These are phyloP conservation scores for Esteya vermicola DNA, from an alignment of 2,329 filamentous ascomycete genomes.

Conservation along the genomic window DNA sequence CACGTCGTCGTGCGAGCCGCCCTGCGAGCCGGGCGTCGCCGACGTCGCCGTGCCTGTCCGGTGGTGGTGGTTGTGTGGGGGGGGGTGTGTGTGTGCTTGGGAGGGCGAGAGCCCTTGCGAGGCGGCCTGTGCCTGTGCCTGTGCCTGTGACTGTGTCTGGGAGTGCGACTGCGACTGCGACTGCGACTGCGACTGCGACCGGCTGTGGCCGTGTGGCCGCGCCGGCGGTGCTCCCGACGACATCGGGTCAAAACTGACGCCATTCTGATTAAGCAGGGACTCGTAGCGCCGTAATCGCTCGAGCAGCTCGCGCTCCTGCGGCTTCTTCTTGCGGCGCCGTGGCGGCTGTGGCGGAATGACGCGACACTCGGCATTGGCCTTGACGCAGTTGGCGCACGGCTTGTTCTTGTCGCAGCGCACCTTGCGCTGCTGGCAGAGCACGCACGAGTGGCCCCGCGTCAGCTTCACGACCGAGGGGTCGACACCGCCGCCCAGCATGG, in stretches of 20 bases:
- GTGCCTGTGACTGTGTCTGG: too few relatives aligned
- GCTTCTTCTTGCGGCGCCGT: conserved; percentile 44
- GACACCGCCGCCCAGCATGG: too few relatives aligned
- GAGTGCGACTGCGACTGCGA: too few relatives aligned
- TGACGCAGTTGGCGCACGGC: conserved; percentile 57
- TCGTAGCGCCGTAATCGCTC: conserved; percentile 59
- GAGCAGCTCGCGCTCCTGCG: conserved; percentile 56
- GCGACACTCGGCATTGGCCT: conserved; percentile 45
- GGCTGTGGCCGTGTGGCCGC: too few relatives aligned
- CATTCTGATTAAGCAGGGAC: conserved; percentile 46
- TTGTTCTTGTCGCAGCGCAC: conserved; percentile 60
- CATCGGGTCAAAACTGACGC: conserved; percentile 55
- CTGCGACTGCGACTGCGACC: too few relatives aligned
- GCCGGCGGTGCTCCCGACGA: conserved; percentile 20
- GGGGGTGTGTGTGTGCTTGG: too few relatives aligned
- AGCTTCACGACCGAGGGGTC: conserved; percentile 36
- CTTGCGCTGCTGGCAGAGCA: conserved; percentile 64
- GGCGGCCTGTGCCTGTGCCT: too few relatives aligned
- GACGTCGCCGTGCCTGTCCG: conserved; percentile 18
- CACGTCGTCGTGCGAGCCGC: conserved; percentile 30
- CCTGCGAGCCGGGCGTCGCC: not conserved
- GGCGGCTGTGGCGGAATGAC: conserved; percentile 43
- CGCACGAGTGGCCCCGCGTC: conserved; percentile 48
- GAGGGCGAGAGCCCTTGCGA: too few relatives aligned
- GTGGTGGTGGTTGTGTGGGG: too few relatives aligned